A percentile compares a stretch with the other conserved stretches of the same genome.
phyloP scores from a whole-genome alignment of 805 yeast genomes.

The Metschnikowia gelsemii region DNA sequence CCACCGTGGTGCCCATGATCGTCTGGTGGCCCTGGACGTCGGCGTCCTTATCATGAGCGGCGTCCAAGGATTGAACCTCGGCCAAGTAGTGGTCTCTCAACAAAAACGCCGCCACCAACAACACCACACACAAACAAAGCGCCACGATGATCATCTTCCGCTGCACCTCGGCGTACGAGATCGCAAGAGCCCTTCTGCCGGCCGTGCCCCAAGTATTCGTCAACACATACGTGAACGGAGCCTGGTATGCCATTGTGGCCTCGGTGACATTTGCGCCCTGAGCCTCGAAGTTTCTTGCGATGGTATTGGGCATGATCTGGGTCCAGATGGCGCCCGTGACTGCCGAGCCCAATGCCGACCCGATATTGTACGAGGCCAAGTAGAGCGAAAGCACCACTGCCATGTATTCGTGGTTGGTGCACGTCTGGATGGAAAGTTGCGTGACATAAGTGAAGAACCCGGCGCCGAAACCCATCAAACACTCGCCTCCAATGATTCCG shows the following conservation, averaged over 20 bases:
- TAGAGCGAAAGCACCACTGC: slow-evolving; percentile 59
- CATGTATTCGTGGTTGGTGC: slow-evolving; percentile 61
- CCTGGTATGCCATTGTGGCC: slow-evolving; percentile 37
- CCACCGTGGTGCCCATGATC: slow-evolving; percentile 16
- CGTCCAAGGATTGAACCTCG: slow-evolving; percentile 32
- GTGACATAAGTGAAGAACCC: slow-evolving; percentile 68
- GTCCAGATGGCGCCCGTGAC: slow-evolving; percentile 76
- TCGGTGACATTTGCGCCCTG: slow-evolving; percentile 29
- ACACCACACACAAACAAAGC: slow-evolving; percentile 51
- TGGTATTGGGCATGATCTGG: slow-evolving; percentile 48
- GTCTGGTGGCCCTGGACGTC: slow-evolving; percentile 17
- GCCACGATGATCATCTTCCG: slow-evolving; percentile 57
- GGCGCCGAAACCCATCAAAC: slow-evolving; percentile 70
- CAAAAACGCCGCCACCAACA: slow-evolving; percentile 47
- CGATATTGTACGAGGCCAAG: slow-evolving; percentile 58
- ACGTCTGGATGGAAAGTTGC: slow-evolving; percentile 59
- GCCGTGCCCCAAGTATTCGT: slow-evolving; percentile 62
- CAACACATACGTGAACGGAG: slow-evolving; percentile 51
- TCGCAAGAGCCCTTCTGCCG: slow-evolving; percentile 55
- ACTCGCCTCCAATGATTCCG: slow-evolving; percentile 65
- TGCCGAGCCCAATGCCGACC: slow-evolving; percentile 61
- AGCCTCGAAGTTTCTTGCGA: slow-evolving; percentile 31
- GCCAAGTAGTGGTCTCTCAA: slow-evolving; percentile 53
- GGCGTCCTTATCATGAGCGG: slow-evolving; percentile 16
- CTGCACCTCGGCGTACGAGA: slow-evolving; percentile 60